Evolutionary conservation across 371 early-diverging fungal genomes (phyloP).

Genomic region (Rhizopus sp.): DNA sequence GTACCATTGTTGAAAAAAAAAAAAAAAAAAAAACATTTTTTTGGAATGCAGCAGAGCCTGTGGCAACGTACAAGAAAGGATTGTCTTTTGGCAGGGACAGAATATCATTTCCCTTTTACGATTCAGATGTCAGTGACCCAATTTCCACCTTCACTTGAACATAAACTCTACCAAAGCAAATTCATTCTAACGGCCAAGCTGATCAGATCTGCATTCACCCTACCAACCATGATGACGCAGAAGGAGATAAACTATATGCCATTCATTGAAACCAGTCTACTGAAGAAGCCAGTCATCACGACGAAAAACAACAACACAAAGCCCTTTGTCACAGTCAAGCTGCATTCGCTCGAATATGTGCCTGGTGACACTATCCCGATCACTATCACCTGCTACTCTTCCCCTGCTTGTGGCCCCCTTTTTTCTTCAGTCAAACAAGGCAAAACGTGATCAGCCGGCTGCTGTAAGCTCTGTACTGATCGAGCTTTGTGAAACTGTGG

Average conservation of each 20-base stretch:
- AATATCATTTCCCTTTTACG: slow-evolving; percentile 34
- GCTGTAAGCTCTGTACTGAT: slow-evolving; percentile 17
- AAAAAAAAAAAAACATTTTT: slow-evolving; percentile 26
- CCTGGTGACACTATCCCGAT: slow-evolving; percentile 38
- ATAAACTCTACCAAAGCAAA: slow-evolving; percentile 29
- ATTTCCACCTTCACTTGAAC: slow-evolving; percentile 38
- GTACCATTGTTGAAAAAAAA: slow-evolving; percentile 6
- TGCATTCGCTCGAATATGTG: slow-evolving; percentile 31
- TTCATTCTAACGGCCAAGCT: slow-evolving; percentile 35
- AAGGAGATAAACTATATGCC: slow-evolving; percentile 32
- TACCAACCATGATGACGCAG: slow-evolving; percentile 11
- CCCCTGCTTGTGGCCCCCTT: no score
- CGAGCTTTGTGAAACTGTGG: slow-evolving; percentile 19
- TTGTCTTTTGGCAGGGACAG: slow-evolving; percentile 14
- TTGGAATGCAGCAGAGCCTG: slow-evolving; percentile 36
- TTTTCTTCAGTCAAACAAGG: background rate
- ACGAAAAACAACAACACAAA: slow-evolving; percentile 8
- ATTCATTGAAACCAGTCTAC: slow-evolving; percentile 36
- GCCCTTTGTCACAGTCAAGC: slow-evolving; percentile 6
- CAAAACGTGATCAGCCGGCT: slow-evolving; percentile 21
- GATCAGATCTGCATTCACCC: slow-evolving; percentile 13
- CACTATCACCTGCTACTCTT: slow-evolving; percentile 1
- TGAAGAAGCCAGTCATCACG: slow-evolving; percentile 28
- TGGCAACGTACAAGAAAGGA: slow-evolving; percentile 36
- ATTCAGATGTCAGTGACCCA: slow-evolving; percentile 46